phyloP scores from a whole-genome alignment of 345 rosid species.

The Eucalyptus grandis region DNA sequence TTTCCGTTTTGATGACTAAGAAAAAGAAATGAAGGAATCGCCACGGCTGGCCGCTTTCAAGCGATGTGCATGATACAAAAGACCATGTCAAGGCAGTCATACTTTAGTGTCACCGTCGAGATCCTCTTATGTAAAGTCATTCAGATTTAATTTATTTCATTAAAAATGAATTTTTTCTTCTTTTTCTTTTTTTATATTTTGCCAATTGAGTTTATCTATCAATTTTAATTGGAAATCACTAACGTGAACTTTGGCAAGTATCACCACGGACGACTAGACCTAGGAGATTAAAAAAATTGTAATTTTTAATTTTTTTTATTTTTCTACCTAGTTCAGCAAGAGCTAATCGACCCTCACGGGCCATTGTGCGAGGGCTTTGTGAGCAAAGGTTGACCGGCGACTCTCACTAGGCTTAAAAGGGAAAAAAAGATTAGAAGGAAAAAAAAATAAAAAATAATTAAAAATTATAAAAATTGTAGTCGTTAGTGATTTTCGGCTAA shows the following conservation, averaged over 20 bases:
- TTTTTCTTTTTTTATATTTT: fast-evolving
- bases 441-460: fast-evolving
- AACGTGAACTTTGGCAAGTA: fast-evolving
- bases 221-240: fast-evolving
- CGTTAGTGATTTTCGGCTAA: fast-evolving
- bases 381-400: fast-evolving
- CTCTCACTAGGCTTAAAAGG: background rate
- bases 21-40: background rate
- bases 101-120: background rate
- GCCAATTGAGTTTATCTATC: fast-evolving
- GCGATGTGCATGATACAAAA: background rate
- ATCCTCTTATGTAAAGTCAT: background rate
- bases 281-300: too few species aligned
- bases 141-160: background rate
- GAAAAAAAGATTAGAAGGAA: too few species aligned
- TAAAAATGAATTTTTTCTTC: too few species aligned
- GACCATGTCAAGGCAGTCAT: background rate
- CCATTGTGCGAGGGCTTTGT: fast-evolving
- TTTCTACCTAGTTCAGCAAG: fast-evolving
- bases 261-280: fast-evolving
- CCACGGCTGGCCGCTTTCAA: background rate
- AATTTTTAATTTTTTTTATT: too few species aligned
- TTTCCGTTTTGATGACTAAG: background rate
- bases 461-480: too few species aligned
- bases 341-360: background rate